These are phyloP conservation scores for Lachancea lanzarotensis DNA, from an alignment of 805 yeast species.

Conservation along the genomic window DNA sequence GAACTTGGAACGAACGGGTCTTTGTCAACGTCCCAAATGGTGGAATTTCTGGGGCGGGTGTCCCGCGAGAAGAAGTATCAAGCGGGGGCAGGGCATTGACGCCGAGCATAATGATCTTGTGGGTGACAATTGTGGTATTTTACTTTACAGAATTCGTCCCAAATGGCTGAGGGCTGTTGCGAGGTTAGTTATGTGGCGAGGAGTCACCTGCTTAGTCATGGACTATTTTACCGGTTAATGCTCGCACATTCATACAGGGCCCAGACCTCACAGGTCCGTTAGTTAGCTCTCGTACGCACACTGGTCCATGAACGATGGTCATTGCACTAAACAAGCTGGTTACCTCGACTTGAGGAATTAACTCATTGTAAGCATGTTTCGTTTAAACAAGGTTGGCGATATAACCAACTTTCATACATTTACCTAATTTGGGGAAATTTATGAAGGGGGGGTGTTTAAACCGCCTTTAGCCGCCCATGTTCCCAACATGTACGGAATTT, in stretches of 20 bases:
- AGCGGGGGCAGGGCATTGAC: conserved; percentile 68
- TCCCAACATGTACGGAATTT: background rate
- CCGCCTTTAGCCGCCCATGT: background rate
- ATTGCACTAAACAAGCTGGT: no score
- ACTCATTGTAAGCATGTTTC: no score
- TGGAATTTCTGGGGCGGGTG: conserved; percentile 87
- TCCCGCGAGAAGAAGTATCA: conserved; percentile 63
- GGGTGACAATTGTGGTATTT: conserved; percentile 66
- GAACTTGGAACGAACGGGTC: conserved; percentile 57
- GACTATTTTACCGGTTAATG: conserved; percentile 37
- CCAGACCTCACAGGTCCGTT: background rate
- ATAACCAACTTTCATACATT: no score
- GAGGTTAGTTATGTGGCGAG: conserved; percentile 53
- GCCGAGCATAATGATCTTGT: conserved; percentile 69
- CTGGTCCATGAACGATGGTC: no score
- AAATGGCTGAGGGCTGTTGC: conserved; percentile 42
- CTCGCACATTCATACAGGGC: background rate
- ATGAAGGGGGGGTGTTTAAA: no score
- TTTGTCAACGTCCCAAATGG: conserved; percentile 87
- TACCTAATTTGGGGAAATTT: no score
- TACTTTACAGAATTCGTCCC: conserved; percentile 50
- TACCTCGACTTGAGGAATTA: no score
- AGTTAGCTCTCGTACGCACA: no score
- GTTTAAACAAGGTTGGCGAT: no score
- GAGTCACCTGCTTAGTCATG: conserved; percentile 49